Evolutionary conservation across 768 basidiomycete species (phyloP).

Genomic region (Serendipita sp.): DNA sequence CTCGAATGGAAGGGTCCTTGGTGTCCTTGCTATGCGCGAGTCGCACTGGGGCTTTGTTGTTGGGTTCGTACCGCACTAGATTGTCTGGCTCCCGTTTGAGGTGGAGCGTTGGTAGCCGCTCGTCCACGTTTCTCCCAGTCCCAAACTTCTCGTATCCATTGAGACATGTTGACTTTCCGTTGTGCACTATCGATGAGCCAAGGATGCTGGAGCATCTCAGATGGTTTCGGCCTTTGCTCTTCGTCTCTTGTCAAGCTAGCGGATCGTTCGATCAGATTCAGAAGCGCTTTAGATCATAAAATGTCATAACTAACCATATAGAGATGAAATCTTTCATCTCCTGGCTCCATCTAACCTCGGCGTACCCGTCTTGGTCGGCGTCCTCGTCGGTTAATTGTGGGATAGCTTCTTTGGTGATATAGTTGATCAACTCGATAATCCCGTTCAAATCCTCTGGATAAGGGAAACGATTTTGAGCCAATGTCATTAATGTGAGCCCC

Average conservation of each 20-base stretch:
- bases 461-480: constrained; percentile 88
- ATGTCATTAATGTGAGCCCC: constrained; percentile 84
- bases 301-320: constrained; percentile 43
- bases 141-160: constrained; percentile 79
- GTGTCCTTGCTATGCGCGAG: background rate
- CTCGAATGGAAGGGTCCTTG: too few relatives aligned
- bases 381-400: constrained; percentile 70
- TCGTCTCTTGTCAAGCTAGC: constrained; percentile 59
- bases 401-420: constrained; percentile 71
- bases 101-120: background rate
- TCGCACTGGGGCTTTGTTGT: background rate
- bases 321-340: constrained; percentile 88
- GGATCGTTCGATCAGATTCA: constrained; percentile 11
- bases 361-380: constrained; percentile 23
- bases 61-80: background rate
- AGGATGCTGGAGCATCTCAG: constrained; percentile 66
- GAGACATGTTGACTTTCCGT: constrained; percentile 75
- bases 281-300: constrained; percentile 7
- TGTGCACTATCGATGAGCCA: constrained; percentile 69
- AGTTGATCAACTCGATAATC: constrained; percentile 87
- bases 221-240: constrained; percentile 57
- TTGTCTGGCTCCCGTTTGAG: background rate
- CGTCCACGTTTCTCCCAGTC: constrained; percentile 24
- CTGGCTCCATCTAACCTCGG: constrained; percentile 42
- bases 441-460: constrained; percentile 75